phyloP scores from a whole-genome alignment of 1,139 yeast genomes.

The Pichia sp. region DNA sequence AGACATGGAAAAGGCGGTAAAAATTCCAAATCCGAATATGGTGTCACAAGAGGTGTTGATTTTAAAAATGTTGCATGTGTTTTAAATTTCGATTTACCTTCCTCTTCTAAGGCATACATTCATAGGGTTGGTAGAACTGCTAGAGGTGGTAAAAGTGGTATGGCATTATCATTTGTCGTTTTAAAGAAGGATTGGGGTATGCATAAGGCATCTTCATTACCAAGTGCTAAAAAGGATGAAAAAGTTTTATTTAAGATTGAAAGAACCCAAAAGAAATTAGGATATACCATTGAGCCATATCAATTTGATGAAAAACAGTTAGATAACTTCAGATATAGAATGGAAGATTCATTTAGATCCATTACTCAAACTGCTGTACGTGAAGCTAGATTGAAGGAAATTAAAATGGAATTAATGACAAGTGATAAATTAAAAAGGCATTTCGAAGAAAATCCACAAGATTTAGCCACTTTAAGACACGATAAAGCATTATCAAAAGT shows the following conservation, averaged over 20 bases:
- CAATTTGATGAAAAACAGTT: slow-evolving; percentile 89
- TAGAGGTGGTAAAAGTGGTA: slow-evolving; percentile 93
- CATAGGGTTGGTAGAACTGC: slow-evolving; percentile 98
- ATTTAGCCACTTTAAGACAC: slow-evolving; percentile 79
- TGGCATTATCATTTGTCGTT: slow-evolving; percentile 88
- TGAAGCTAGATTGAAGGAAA: slow-evolving; percentile 89
- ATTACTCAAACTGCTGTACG: slow-evolving; percentile 85
- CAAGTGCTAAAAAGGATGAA: slow-evolving; percentile 76
- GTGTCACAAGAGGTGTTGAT: slow-evolving; percentile 96
- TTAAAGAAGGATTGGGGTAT: slow-evolving; percentile 80
- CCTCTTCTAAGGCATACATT: slow-evolving; percentile 81
- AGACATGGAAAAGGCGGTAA: slow-evolving; percentile 27
- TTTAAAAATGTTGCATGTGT: slow-evolving; percentile 96
- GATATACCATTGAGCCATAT: slow-evolving; percentile 69
- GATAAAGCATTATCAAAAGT: slow-evolving; percentile 84
- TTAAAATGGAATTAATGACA: slow-evolving; percentile 78
- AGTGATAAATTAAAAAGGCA: slow-evolving; percentile 89
- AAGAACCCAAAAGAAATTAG: slow-evolving; percentile 67
- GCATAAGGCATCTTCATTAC: slow-evolving; percentile 71
- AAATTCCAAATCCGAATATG: slow-evolving; percentile 48
- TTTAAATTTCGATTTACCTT: slow-evolving; percentile 88
- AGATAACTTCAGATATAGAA: slow-evolving; percentile 92
- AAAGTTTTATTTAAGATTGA: slow-evolving; percentile 71
- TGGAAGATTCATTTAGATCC: slow-evolving; percentile 95
- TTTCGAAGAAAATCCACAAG: slow-evolving; percentile 98